Conservation (phyloP, 2,329 filamentous ascomycete species). For the Colletotrichum melonis region DNA sequence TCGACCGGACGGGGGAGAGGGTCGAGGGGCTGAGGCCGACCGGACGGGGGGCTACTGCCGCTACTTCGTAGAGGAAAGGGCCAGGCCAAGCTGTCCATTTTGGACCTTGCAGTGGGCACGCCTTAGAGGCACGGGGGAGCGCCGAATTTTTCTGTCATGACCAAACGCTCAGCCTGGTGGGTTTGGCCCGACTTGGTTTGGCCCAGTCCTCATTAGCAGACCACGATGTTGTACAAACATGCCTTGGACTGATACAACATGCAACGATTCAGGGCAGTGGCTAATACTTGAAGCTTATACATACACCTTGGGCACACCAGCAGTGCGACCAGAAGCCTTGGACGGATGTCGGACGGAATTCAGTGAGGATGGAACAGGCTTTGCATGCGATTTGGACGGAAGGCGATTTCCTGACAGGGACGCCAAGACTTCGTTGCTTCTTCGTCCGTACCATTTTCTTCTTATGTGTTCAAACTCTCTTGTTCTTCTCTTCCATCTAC, state of each 20-base stretch:
- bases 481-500: neutral
- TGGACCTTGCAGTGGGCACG: neutral
- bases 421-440: slow-evolving; percentile 14
- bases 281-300: neutral
- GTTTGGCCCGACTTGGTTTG: neutral
- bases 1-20: neutral
- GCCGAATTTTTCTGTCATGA: neutral
- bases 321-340: neutral
- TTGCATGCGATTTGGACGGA: slow-evolving; percentile 30
- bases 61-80: neutral
- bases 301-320: neutral
- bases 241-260: neutral
- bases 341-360: slow-evolving; percentile 6
- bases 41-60: slow-evolving; percentile 11
- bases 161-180: slow-evolving; percentile 15
- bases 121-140: too few relatives aligned
- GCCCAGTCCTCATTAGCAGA: neutral
- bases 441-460: neutral
- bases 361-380: slow-evolving; percentile 12
- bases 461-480: neutral
- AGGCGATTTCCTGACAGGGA: slow-evolving; percentile 28
- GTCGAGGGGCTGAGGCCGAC: slow-evolving; percentile 31
- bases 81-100: slow-evolving; percentile 26
- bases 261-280: neutral
- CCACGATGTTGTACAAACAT: neutral